These are phyloP conservation scores for Nakazawaea holstii DNA, from an alignment of 805 yeast species.

Conservation along the genomic window DNA sequence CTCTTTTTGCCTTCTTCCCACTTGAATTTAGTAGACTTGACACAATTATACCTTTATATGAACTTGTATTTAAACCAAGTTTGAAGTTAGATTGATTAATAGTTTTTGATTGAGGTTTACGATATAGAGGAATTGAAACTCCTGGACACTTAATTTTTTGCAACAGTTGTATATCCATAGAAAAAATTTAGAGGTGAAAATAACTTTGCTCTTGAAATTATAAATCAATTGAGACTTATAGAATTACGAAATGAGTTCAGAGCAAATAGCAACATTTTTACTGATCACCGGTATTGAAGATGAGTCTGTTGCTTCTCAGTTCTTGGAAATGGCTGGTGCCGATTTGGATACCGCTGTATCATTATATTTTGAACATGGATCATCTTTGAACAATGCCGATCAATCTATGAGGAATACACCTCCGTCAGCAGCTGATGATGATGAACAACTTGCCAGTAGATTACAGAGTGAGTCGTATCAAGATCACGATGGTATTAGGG, in stretches of 20 bases:
- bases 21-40: too few relatives aligned
- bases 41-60: too few relatives aligned
- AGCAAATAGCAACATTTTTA: constrained; percentile 63
- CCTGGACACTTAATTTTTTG: too few relatives aligned
- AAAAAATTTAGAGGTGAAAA: too few relatives aligned
- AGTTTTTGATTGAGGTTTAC: too few relatives aligned
- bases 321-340: constrained; percentile 70
- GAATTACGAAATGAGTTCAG: constrained; percentile 18
- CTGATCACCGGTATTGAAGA: constrained; percentile 79
- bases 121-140: too few relatives aligned
- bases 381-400: constrained; percentile 21
- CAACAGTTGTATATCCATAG: too few relatives aligned
- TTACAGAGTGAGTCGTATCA: constrained; percentile 61
- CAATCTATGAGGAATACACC: background rate
- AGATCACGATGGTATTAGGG: constrained; percentile 53
- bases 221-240: too few relatives aligned
- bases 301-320: constrained; percentile 63
- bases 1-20: too few relatives aligned
- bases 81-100: too few relatives aligned
- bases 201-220: too few relatives aligned
- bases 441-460: constrained; percentile 53
- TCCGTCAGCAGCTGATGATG: constrained; percentile 17
- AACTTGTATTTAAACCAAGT: too few relatives aligned
- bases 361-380: constrained; percentile 68
- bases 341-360: constrained; percentile 82